Percentiles rank a stretch among this genome's conserved stretches.
Conservation (phyloP, 108 stramenopile species). For the Pseudonitzschia delicatissima region DNA sequence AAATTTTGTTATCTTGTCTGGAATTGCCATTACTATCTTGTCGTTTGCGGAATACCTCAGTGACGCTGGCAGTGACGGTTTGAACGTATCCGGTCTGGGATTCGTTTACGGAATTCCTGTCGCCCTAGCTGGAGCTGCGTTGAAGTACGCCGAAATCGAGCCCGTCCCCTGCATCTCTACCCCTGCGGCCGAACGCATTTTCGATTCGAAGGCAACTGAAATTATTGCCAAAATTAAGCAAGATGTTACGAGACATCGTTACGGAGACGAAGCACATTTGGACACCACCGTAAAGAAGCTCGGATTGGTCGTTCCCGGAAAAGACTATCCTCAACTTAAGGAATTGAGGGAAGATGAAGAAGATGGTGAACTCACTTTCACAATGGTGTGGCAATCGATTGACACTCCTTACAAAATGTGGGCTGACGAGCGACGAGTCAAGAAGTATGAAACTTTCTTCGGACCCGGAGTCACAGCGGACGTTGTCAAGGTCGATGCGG, state of each 20-base stretch:
- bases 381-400: constrained; percentile 91
- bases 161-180: constrained; percentile 80
- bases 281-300: constrained; percentile 96
- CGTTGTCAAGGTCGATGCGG: constrained; percentile 92
- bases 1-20: constrained; percentile 81
- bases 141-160: constrained; percentile 96
- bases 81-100: constrained; percentile 86
- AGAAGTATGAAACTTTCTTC: constrained; percentile 94
- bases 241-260: constrained; percentile 97
- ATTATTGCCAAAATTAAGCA: constrained; percentile 88
- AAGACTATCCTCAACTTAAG: constrained; percentile 90
- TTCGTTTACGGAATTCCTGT: constrained; percentile 98
- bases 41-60: constrained; percentile 91
- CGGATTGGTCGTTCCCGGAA: constrained; percentile 91
- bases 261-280: constrained; percentile 97
- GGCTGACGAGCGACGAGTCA: constrained; percentile 90
- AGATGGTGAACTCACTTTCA: constrained; percentile 81
- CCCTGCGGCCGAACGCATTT: constrained; percentile 58
- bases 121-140: constrained; percentile 88
- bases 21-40: constrained; percentile 72
- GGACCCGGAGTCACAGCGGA: constrained; percentile 88
- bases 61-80: constrained; percentile 75
- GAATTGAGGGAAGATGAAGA: constrained; percentile 73
- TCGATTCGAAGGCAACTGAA: constrained; percentile 87
- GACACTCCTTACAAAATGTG: constrained; percentile 97